These are phyloP conservation scores for barley (Hordeum vulgare) DNA, from an alignment of 176 grass and related monocot genomes.

Conservation along the genomic window DNA sequence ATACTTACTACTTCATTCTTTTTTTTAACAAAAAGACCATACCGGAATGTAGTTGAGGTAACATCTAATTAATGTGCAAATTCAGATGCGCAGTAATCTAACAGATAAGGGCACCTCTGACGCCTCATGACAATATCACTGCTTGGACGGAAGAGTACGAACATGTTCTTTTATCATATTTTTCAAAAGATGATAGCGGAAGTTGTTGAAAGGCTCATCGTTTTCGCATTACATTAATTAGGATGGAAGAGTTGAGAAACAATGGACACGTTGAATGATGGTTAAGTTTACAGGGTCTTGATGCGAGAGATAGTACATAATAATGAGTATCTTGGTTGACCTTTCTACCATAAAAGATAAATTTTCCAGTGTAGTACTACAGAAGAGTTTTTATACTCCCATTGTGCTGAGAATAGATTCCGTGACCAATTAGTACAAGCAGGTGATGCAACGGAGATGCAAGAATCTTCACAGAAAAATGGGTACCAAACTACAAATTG, in stretches of 20 bases:
- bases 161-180: neutral
- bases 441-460: conserved; percentile 31
- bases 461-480: conserved; percentile 40
- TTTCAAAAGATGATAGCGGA: neutral
- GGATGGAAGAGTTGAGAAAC: conserved; percentile 7
- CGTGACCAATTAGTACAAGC: conserved; percentile 15
- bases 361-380: neutral
- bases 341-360: conserved; percentile 38
- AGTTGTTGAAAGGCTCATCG: neutral
- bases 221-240: neutral
- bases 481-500: conserved; percentile 30
- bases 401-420: conserved; percentile 23
- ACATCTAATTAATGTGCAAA: neutral
- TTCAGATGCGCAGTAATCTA: neutral
- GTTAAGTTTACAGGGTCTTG: conserved; percentile 5
- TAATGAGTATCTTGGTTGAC: conserved; percentile 33
- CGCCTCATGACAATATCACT: neutral
- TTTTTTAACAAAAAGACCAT: too few species aligned
- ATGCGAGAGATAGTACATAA: conserved; percentile 1
- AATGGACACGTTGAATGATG: conserved; percentile 5
- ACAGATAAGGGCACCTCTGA: neutral
- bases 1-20: neutral
- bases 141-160: conserved; percentile 8
- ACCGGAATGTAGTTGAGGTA: neutral
- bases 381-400: neutral